Evolutionary conservation across 805 yeast species (phyloP).

Genomic region (Suhomyces tanzawaensis): DNA sequence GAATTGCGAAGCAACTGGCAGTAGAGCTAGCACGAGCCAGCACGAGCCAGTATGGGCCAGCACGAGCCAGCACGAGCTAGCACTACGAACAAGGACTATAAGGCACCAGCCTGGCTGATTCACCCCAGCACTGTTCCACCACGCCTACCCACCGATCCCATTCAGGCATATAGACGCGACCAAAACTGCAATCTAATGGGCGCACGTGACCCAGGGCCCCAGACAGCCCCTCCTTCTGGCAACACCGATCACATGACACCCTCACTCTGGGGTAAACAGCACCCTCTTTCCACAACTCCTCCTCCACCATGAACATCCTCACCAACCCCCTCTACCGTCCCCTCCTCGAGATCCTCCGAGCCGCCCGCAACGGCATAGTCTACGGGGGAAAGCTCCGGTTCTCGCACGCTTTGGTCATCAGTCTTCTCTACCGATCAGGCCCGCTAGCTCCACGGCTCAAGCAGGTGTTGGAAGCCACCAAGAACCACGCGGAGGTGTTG

Average conservation of each 20-base stretch:
- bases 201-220: no score
- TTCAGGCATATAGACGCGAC: no score
- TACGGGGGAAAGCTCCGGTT: conserved; percentile 64
- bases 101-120: no score
- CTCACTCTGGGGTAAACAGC: background rate
- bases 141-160: no score
- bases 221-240: no score
- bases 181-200: no score
- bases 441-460: conserved; percentile 44
- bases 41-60: no score
- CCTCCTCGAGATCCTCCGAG: conserved; percentile 35
- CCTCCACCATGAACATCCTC: conserved; percentile 15
- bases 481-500: conserved; percentile 52
- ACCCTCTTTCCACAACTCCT: background rate
- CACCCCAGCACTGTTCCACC: no score
- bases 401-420: conserved; percentile 63
- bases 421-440: conserved; percentile 53
- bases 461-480: conserved; percentile 51
- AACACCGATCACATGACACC: background rate
- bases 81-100: no score
- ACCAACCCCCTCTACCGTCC: conserved; percentile 23
- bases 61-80: no score
- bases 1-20: no score
- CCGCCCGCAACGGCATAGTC: conserved; percentile 49
- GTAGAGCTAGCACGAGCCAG: no score